Conservation (phyloP, 108 stramenopile species). For the Nitzschia putrida region DNA sequence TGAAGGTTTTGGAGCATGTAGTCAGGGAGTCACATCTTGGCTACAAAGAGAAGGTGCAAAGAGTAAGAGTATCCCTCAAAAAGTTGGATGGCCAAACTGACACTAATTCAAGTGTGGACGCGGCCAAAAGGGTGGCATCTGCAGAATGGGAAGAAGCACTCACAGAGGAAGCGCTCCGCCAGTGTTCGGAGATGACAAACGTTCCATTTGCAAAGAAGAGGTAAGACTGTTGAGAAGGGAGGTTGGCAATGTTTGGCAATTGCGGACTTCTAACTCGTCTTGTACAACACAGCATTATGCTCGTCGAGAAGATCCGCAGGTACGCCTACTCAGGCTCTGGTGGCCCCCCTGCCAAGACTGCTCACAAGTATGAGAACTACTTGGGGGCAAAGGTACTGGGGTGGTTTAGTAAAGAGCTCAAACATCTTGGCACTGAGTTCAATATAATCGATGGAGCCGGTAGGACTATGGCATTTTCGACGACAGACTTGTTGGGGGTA, state of each 20-base stretch:
- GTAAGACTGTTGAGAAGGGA: not conserved
- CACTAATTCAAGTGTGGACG: conserved; percentile 1
- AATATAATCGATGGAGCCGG: conserved; percentile 56
- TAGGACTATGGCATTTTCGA: conserved; percentile 48
- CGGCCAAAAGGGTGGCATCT: not conserved
- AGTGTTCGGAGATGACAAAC: not conserved
- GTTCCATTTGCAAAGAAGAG: conserved; percentile 32
- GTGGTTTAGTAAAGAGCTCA: conserved; percentile 68
- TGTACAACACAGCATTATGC: conserved; percentile 41
- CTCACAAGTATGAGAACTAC: conserved; percentile 50
- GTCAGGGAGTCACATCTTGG: conserved; percentile 1
- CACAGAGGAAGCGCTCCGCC: conserved; percentile 26
- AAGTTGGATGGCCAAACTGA: not conserved
- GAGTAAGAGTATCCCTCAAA: not conserved
- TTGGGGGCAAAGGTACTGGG: conserved; percentile 65
- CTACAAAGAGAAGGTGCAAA: conserved; percentile 11
- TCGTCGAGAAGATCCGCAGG: conserved; percentile 39
- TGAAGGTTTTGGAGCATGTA: not conserved
- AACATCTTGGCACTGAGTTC: conserved; percentile 39
- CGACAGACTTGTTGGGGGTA: conserved; percentile 46
- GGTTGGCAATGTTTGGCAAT: not conserved
- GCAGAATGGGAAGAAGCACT: conserved; percentile 28
- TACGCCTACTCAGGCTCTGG: conserved; percentile 11
- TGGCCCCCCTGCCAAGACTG: conserved; percentile 4
- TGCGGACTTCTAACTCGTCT: not conserved